These are phyloP conservation scores for Mrakia frigida DNA, from an alignment of 768 basidiomycete genomes.

Conservation along the genomic window DNA sequence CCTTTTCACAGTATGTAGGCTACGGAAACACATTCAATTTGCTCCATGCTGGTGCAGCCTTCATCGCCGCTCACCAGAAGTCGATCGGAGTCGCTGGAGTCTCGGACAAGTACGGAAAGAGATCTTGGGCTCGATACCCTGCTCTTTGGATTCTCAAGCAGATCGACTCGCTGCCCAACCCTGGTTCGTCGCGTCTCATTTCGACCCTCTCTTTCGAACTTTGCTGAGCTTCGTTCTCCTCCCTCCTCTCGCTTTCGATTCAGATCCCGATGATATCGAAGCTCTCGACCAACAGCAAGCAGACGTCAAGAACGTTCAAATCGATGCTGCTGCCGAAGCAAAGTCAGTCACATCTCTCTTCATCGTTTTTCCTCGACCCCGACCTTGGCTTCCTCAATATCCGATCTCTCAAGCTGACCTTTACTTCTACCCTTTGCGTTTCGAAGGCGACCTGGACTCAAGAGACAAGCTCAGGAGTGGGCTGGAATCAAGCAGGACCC, in stretches of 20 bases:
- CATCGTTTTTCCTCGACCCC: background rate
- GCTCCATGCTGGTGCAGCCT: constrained; percentile 86
- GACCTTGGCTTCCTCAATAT: background rate
- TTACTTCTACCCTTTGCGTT: too few relatives aligned
- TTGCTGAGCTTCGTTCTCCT: too few relatives aligned
- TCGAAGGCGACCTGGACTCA: constrained; percentile 64
- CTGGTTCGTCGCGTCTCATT: constrained; percentile 38
- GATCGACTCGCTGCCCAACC: constrained; percentile 91
- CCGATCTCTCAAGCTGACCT: background rate
- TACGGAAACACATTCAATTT: constrained; percentile 97
- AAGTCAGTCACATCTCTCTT: constrained; percentile 36
- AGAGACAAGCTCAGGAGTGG: constrained; percentile 93
- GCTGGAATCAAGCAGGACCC: constrained; percentile 87
- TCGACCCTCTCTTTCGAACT: too few relatives aligned
- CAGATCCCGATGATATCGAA: constrained; percentile 85
- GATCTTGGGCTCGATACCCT: constrained; percentile 92
- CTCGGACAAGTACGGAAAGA: constrained; percentile 95
- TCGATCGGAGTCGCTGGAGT: constrained; percentile 91
- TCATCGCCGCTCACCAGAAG: constrained; percentile 88
- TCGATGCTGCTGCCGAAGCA: constrained; percentile 76
- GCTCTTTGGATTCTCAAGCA: constrained; percentile 93
- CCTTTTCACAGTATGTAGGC: constrained; percentile 61
- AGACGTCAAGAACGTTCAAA: constrained; percentile 62
- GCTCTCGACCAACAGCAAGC: constrained; percentile 75
- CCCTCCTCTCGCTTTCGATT: too few relatives aligned